Conservation (phyloP, 345 rosid species). For the thale cress (Arabidopsis thaliana) region DNA sequence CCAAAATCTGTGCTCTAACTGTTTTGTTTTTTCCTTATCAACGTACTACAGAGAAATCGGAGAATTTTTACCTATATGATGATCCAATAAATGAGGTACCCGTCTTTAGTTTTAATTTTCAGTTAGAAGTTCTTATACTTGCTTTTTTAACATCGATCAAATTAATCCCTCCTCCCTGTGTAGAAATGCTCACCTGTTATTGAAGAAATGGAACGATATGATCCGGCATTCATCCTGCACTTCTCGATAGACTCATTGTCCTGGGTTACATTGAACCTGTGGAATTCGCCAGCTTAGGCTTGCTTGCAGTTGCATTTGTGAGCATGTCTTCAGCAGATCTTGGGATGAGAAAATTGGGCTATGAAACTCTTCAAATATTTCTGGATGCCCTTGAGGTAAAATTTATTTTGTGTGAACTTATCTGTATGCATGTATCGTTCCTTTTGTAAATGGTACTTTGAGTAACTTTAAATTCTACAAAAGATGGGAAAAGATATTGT, state of each 20-base stretch:
- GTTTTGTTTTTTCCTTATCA: constrained; percentile 70
- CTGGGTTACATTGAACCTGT: constrained; percentile 71
- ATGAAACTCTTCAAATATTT: constrained; percentile 70
- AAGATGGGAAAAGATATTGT: neutral
- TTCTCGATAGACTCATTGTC: constrained; percentile 71
- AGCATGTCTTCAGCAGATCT: constrained; percentile 85
- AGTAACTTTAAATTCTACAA: constrained; percentile 20
- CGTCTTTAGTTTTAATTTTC: constrained; percentile 11
- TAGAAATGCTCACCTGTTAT: constrained; percentile 50
- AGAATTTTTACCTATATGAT: constrained; percentile 19
- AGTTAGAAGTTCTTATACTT: constrained; percentile 5
- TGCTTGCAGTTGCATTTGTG: constrained; percentile 86
- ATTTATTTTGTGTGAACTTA: constrained; percentile 21
- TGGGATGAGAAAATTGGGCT: constrained; percentile 81
- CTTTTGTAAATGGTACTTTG: constrained; percentile 15
- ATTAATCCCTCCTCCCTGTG: constrained; percentile 33
- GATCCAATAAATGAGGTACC: constrained; percentile 36
- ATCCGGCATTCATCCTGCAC: constrained; percentile 80
- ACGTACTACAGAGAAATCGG: constrained; percentile 48
- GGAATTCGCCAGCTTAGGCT: constrained; percentile 83
- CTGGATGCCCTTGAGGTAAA: constrained; percentile 74
- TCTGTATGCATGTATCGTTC: constrained; percentile 17
- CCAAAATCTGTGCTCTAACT: constrained; percentile 71
- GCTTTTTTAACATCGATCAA: neutral
- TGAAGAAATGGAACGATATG: constrained; percentile 57